Base-by-base conservation (phyloP, 495 filamentous ascomycete species). In the Penicillium pulvis region DNA sequence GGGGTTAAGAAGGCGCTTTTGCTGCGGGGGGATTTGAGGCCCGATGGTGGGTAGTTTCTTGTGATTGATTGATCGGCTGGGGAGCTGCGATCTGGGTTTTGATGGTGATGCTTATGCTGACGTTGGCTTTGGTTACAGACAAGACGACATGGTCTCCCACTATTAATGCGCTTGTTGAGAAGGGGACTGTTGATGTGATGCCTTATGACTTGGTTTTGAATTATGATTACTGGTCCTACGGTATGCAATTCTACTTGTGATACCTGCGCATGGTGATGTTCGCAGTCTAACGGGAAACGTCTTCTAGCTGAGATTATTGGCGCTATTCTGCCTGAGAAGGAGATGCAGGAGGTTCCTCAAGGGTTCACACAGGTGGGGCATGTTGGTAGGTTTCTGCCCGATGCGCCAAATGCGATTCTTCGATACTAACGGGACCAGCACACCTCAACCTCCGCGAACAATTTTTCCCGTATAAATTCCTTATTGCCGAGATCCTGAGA, bases 301-400 rank as follows among this genome's bases (percentile, higher is more conserved):
- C 39, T 26, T 49, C 4, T 53, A 93, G 91, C 86, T 56, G 92
- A 98, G 62, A 88, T 98, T 28, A 90, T 97, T 68, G 71, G 66
- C 17, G 80, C 91, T 5, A 84, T 97, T 49, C 77, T 97, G 0
- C 92, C 93, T 0, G 76, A 85, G 53, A 80, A 85, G 33, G 73
- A 85, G 8, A 78, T 88, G 67, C 82, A 84, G 23, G 92, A 96
- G 35, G 78, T 94, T 9, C 95, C 94, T n/a, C 79, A 83, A 35
- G 91, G 92, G 24, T 98, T 93, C 78, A 89, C 87, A 44, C 83
- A 86, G 53, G 90, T 91, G 39, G 94, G 94, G 43, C 95, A 99
- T 63, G 85, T 99, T 46, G 87, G 88, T 89, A 79, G 52, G 83
- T 71, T 57, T 58, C 57, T 58, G 52, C 46, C 58, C 31, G 35